A percentile compares a stretch with the other conserved stretches of the same genome.
Evolutionary conservation across 331 rosid species (phyloP).

Genomic region (Telfairia occidentalis): DNA sequence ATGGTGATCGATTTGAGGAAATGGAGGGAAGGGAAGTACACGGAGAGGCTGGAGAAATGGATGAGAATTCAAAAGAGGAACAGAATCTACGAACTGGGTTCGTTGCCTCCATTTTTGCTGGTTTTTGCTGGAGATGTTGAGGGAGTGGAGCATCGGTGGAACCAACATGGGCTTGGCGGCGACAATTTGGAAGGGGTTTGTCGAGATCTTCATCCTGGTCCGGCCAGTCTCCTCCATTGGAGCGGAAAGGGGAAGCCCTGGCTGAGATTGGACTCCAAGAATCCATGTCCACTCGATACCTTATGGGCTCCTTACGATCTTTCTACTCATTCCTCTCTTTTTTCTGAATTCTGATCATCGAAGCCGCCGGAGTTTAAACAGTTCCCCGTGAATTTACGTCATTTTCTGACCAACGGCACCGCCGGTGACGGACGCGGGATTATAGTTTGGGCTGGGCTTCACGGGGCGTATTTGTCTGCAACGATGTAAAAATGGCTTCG

Average conservation of each 20-base stretch:
- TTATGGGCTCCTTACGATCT: conserved; percentile 90
- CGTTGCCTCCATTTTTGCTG: conserved; percentile 71
- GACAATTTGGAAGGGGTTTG: conserved; percentile 75
- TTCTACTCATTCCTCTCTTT: conserved; percentile 39
- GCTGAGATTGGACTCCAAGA: conserved; percentile 68
- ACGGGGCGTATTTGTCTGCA: neutral
- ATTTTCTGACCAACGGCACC: neutral
- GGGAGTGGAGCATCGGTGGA: conserved; percentile 82
- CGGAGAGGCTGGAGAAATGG: conserved; percentile 64
- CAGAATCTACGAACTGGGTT: conserved; percentile 80
- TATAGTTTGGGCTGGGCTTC: neutral
- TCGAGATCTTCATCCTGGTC: conserved; percentile 75
- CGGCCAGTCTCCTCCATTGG: conserved; percentile 85
- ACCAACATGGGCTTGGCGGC: conserved; percentile 93
- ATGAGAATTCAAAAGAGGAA: conserved; percentile 73
- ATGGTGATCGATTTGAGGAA: conserved; percentile 82
- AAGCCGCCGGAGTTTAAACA: neutral
- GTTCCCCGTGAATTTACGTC: neutral
- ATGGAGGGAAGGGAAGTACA: conserved; percentile 76
- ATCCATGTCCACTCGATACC: conserved; percentile 76
- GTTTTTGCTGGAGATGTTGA: conserved; percentile 79
- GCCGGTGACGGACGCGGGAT: neutral
- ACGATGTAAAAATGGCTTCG: neutral
- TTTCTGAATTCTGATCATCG: conserved; percentile 54
- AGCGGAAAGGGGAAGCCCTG: conserved; percentile 97